Percentiles rank a stretch among this genome's conserved stretches.
These are phyloP conservation scores for Rhizophagus sp. DNA, from an alignment of 192 early-diverging fungal genomes.

Conservation along the genomic window DNA sequence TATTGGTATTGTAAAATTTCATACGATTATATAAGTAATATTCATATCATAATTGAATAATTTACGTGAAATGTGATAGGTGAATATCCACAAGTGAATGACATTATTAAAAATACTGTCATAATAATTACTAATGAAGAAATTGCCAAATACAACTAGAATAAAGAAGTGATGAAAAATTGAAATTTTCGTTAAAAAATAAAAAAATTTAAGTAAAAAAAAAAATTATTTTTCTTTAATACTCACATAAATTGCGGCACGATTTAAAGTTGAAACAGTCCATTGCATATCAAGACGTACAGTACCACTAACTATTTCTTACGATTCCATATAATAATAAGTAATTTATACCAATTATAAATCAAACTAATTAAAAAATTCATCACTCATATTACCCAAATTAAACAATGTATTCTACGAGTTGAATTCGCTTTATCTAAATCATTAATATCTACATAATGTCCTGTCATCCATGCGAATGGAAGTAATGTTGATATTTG, in stretches of 20 bases:
- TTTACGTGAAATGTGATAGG: too few relatives aligned
- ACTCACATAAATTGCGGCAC: neutral
- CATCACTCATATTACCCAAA: neutral
- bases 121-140: neutral
- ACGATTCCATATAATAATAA: too few relatives aligned
- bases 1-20: neutral
- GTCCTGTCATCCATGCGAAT: neutral
- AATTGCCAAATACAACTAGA: neutral
- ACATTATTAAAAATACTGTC: neutral
- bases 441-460: neutral
- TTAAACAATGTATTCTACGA: neutral
- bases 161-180: neutral
- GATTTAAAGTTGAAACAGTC: neutral
- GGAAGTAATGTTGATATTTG: neutral
- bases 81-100: neutral
- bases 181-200: neutral
- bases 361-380: too few relatives aligned
- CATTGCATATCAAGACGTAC: neutral
- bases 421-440: too few relatives aligned
- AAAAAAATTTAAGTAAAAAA: too few relatives aligned
- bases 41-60: neutral
- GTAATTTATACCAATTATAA: too few relatives aligned
- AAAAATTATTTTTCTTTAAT: too few relatives aligned
- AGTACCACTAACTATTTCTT: neutral
- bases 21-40: neutral